Percentiles rank a stretch among this genome's conserved stretches.
Conservation (phyloP, 2,329 filamentous ascomycete genomes). For the Stagonosporopsis vannaccii region DNA sequence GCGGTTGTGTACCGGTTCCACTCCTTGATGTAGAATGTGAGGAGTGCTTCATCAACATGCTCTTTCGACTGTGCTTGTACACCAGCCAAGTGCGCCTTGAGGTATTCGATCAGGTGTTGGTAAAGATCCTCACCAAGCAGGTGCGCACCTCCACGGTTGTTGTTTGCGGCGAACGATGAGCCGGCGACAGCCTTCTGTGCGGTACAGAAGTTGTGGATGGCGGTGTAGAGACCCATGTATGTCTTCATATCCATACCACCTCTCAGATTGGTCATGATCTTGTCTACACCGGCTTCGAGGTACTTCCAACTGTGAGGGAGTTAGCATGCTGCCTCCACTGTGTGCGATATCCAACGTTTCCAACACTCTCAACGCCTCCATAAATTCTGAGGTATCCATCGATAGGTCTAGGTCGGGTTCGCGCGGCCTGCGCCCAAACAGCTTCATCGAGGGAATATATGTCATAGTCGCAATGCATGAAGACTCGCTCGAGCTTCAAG, state of each 20-base stretch:
- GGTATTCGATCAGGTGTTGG: conserved; percentile 85
- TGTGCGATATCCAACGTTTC: background rate
- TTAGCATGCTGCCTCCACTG: conserved; percentile 16
- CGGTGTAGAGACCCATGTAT: conserved; percentile 98
- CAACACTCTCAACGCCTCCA: background rate
- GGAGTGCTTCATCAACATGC: conserved; percentile 87
- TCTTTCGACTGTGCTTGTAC: conserved; percentile 76
- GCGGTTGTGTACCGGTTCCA: conserved; percentile 96
- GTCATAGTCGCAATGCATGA: background rate
- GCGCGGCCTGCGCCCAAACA: background rate
- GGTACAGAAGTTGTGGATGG: conserved; percentile 98
- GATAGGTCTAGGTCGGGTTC: background rate
- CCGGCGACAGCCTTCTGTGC: conserved; percentile 90
- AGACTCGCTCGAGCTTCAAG: background rate
- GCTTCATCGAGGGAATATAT: background rate
- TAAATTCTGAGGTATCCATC: background rate
- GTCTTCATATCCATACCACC: conserved; percentile 94
- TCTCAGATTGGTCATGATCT: conserved; percentile 91
- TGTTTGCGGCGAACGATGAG: conserved; percentile 54
- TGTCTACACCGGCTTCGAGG: conserved; percentile 84
- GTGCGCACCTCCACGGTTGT: conserved; percentile 86
- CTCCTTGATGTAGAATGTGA: conserved; percentile 94
- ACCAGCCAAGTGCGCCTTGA: conserved; percentile 75
- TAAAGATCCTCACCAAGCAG: conserved; percentile 96
- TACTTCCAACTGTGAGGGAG: conserved; percentile 79